phyloP scores from a whole-genome alignment of 306 rosid genomes.

The Spatholobus suberectus region DNA sequence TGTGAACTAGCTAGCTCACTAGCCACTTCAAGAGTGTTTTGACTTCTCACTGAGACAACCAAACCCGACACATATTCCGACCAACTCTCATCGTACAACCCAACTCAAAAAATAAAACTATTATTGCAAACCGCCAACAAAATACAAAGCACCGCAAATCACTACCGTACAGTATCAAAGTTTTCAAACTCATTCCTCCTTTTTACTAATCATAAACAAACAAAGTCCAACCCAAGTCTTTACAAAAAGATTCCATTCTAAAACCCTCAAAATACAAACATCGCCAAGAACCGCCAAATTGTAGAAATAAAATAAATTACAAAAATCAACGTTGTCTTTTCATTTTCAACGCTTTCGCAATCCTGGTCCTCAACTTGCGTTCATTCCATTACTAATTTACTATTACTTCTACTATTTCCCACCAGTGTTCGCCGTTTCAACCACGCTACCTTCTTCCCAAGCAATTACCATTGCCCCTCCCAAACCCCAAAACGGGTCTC shows the following conservation, averaged over 20 bases:
- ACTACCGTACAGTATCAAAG: constrained; percentile 41
- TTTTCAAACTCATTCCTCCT: constrained; percentile 52
- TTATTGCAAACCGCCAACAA: not conserved
- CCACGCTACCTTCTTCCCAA: constrained; percentile 76
- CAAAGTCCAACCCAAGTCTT: constrained; percentile 55
- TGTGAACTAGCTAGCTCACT: too few species aligned
- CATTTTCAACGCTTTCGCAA: constrained; percentile 48
- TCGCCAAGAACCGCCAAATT: not conserved
- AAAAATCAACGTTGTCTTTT: constrained; percentile 44
- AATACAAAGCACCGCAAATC: not conserved
- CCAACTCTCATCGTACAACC: constrained; percentile 57
- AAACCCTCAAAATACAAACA: not conserved
- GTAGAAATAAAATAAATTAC: not conserved
- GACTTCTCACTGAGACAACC: constrained; percentile 67
- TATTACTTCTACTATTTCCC: not conserved
- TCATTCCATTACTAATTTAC: not conserved
- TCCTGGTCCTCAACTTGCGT: not conserved
- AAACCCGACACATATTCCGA: constrained; percentile 90
- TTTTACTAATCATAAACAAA: constrained; percentile 39
- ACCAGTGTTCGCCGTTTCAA: constrained; percentile 61
- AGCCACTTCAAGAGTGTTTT: constrained; percentile 40
- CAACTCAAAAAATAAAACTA: not conserved
- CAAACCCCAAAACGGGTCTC: not conserved
- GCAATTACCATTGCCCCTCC: constrained; percentile 32
- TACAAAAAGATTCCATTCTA: constrained; percentile 54